Percentiles rank a stretch among this genome's conserved stretches.
Evolutionary conservation across 2,329 filamentous ascomycete genomes (phyloP).

Genomic region (Stachybotrys echinatus): DNA sequence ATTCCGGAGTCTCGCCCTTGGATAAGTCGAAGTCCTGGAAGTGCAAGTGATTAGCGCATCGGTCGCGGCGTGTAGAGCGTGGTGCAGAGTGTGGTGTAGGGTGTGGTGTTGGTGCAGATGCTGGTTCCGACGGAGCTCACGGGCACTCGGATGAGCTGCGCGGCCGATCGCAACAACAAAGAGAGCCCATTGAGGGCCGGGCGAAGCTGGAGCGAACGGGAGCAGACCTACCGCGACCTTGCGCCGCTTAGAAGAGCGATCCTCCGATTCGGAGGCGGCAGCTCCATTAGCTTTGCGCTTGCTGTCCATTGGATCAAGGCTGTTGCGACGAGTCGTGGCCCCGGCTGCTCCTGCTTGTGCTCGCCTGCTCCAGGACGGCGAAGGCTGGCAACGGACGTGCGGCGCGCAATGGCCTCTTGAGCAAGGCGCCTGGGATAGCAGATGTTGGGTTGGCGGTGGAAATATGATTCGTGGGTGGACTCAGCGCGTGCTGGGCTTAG

Average conservation of each 20-base stretch:
- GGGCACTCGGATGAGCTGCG: too few species aligned
- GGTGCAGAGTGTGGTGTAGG: too few species aligned
- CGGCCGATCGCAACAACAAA: background rate
- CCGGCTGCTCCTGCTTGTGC: too few species aligned
- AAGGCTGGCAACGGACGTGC: constrained; percentile 7
- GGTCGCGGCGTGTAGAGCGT: background rate
- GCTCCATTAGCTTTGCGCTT: constrained; percentile 51
- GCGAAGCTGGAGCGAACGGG: constrained; percentile 3
- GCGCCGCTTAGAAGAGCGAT: constrained; percentile 51
- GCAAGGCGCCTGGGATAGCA: constrained; percentile 9
- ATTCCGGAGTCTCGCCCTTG: constrained; percentile 58
- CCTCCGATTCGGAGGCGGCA: constrained; percentile 39
- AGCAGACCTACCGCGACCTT: constrained; percentile 43
- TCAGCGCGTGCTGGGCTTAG: constrained; percentile 21
- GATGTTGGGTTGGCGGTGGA: too few species aligned
- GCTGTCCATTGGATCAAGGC: constrained; percentile 41
- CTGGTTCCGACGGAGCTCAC: too few species aligned
- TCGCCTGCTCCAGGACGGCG: too few species aligned
- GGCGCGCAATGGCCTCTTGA: constrained; percentile 21
- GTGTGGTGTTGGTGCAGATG: too few species aligned
- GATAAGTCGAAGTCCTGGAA: constrained; percentile 39
- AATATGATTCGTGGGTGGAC: constrained; percentile 16
- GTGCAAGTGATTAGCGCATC: constrained; percentile 5
- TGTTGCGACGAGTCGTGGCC: constrained; percentile 10
- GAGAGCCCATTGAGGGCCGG: constrained; percentile 5